Conservation (phyloP, 257 asterid species). For the Ocimum tenuiflorum region DNA sequence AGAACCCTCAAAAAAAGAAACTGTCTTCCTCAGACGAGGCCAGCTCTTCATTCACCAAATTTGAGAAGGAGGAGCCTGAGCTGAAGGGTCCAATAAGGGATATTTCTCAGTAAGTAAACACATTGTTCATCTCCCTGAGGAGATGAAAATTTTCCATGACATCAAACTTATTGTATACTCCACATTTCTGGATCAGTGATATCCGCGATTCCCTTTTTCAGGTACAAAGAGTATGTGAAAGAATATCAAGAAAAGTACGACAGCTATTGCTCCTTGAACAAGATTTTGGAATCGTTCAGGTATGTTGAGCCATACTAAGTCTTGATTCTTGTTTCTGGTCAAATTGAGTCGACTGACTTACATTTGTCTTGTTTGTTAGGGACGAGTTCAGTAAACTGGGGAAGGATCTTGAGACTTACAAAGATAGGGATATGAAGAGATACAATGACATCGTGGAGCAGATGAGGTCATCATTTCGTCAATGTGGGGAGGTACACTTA, state of each 20-base stretch:
- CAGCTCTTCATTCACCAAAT: slow-evolving; percentile 54
- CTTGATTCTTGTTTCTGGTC: slow-evolving; percentile 15
- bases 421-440: slow-evolving; percentile 59
- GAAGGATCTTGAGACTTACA: slow-evolving; percentile 59
- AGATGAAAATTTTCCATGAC: slow-evolving; percentile 7
- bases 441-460: slow-evolving; percentile 48
- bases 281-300: slow-evolving; percentile 72
- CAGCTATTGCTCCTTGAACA: slow-evolving; percentile 54
- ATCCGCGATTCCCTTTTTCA: slow-evolving; percentile 21
- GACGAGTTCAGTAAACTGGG: slow-evolving; percentile 60
- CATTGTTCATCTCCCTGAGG: neutral
- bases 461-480: slow-evolving; percentile 61
- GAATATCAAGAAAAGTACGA: slow-evolving; percentile 84
- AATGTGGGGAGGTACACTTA: slow-evolving; percentile 65
- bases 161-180: slow-evolving; percentile 5
- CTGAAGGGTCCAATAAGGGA: slow-evolving; percentile 73
- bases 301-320: slow-evolving; percentile 27
- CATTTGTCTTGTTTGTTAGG: slow-evolving; percentile 30
- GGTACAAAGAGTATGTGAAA: slow-evolving; percentile 76
- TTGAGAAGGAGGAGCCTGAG: slow-evolving; percentile 81
- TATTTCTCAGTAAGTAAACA: slow-evolving; percentile 60
- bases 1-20: slow-evolving; percentile 42
- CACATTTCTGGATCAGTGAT: slow-evolving; percentile 15
- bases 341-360: slow-evolving; percentile 22
- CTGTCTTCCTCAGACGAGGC: slow-evolving; percentile 64